A percentile compares a stretch with the other conserved stretches of the same genome.
Conservation (phyloP, 306 rosid genomes). For the Prinsepia uniflora region DNA sequence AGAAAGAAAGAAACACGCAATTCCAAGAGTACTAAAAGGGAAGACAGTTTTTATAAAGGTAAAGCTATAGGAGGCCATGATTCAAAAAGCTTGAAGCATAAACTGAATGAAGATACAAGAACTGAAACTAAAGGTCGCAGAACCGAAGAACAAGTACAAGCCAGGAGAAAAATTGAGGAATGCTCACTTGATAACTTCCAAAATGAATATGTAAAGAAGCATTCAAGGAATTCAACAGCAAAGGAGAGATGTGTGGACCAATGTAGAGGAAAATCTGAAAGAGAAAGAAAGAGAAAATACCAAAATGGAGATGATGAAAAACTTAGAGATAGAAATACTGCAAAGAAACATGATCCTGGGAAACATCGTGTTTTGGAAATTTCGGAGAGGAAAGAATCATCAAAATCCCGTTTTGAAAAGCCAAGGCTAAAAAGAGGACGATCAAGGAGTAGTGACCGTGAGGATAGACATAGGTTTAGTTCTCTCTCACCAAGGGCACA, state of each 20-base stretch:
- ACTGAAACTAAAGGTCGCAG: slow-evolving; percentile 24
- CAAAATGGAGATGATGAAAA: slow-evolving; percentile 45
- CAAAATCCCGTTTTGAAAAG: slow-evolving; percentile 48
- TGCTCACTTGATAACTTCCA: slow-evolving; percentile 28
- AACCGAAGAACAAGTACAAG: slow-evolving; percentile 19
- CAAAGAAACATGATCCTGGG: slow-evolving; percentile 48
- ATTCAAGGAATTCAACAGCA: slow-evolving; percentile 39
- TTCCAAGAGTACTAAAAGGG: slow-evolving; percentile 30
- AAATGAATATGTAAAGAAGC: slow-evolving; percentile 48
- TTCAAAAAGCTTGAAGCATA: slow-evolving; percentile 33
- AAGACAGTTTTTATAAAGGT: slow-evolving; percentile 35
- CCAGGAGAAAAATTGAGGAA: slow-evolving; percentile 21
- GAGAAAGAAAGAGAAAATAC: slow-evolving; percentile 54
- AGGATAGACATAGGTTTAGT: slow-evolving; percentile 45
- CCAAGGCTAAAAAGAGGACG: slow-evolving; percentile 52
- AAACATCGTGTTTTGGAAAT: slow-evolving; percentile 34
- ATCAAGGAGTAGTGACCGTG: slow-evolving; percentile 59
- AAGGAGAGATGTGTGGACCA: slow-evolving; percentile 45
- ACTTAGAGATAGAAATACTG: slow-evolving; percentile 28
- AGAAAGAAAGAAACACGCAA: slow-evolving; percentile 43
- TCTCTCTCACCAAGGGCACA: slow-evolving; percentile 52
- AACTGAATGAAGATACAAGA: slow-evolving; percentile 5
- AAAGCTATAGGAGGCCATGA: slow-evolving; percentile 33
- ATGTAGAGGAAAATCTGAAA: slow-evolving; percentile 43
- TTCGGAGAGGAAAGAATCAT: slow-evolving; percentile 40